Conservation (phyloP, 2,329 filamentous ascomycete genomes). For the Alternaria brassicicola region DNA sequence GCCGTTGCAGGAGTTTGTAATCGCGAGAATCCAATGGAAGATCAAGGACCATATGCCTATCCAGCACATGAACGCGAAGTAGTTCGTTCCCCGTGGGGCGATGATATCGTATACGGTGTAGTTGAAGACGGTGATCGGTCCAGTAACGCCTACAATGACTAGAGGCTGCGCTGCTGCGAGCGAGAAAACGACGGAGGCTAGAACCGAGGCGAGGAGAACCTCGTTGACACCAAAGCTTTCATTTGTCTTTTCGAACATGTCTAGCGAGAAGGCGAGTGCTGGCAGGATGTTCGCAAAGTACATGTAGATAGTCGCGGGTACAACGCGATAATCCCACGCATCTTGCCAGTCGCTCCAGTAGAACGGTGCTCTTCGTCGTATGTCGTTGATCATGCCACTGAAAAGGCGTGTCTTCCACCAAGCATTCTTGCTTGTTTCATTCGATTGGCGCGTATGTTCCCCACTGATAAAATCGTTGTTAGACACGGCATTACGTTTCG, state of each 20-base stretch:
- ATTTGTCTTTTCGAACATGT: slow-evolving; percentile 90
- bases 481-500: slow-evolving; percentile 3
- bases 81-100: slow-evolving; percentile 74
- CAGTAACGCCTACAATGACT: slow-evolving; percentile 89
- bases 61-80: slow-evolving; percentile 90
- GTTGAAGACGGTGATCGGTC: slow-evolving; percentile 93
- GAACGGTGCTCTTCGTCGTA: slow-evolving; percentile 74
- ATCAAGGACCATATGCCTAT: slow-evolving; percentile 86
- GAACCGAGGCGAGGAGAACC: slow-evolving; percentile 82
- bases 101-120: slow-evolving; percentile 95
- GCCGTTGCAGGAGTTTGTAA: slow-evolving; percentile 86
- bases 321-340: slow-evolving; percentile 88
- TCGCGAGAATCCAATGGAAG: slow-evolving; percentile 82
- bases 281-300: slow-evolving; percentile 94
- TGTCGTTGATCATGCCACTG: slow-evolving; percentile 78
- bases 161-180: slow-evolving; percentile 81
- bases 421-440: slow-evolving; percentile 25
- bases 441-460: slow-evolving; percentile 24
- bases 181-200: slow-evolving; percentile 82
- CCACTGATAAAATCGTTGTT: slow-evolving; percentile 20
- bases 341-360: slow-evolving; percentile 84
- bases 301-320: slow-evolving; percentile 89
- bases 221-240: slow-evolving; percentile 90
- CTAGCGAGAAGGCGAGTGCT: slow-evolving; percentile 84
- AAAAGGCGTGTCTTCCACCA: slow-evolving; percentile 82